Percentiles rank a stretch among this genome's conserved stretches.
phyloP scores from a whole-genome alignment of 306 rosid species.

The Sphenostylis stenocarpa region DNA sequence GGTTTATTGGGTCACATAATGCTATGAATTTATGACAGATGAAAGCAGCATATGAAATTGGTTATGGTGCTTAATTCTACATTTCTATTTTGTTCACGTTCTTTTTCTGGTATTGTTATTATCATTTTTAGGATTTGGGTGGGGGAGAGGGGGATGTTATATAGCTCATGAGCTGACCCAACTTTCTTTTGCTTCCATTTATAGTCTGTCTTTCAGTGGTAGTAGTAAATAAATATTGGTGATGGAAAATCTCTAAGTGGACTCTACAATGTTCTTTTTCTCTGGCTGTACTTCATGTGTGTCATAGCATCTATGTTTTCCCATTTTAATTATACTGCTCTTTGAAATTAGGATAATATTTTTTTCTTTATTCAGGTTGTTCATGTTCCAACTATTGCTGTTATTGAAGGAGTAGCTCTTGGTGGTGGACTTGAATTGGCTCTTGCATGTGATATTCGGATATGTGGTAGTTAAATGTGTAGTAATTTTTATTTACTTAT shows the following conservation, averaged over 20 bases:
- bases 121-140: not conserved
- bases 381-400: constrained; percentile 77
- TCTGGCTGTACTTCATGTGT: not conserved
- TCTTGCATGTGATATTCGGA: constrained; percentile 89
- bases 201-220: not conserved
- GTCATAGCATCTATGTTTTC: not conserved
- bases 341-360: constrained; percentile 29
- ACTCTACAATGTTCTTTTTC: constrained; percentile 20
- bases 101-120: not conserved
- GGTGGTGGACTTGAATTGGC: constrained; percentile 99
- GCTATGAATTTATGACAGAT: constrained; percentile 14
- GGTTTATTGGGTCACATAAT: not conserved
- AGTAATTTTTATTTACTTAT: no score
- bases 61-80: not conserved
- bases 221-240: not conserved
- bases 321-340: constrained; percentile 1
- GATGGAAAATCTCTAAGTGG: constrained; percentile 13
- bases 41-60: constrained; percentile 4
- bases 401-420: constrained; percentile 88
- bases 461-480: constrained; percentile 66
- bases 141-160: not conserved
- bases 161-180: not conserved
- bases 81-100: constrained; percentile 8
- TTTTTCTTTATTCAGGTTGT: constrained; percentile 56
- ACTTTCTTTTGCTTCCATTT: not conserved